Conservation (phyloP, 148 eudicot genomes). For the Heliosperma pusillum region DNA sequence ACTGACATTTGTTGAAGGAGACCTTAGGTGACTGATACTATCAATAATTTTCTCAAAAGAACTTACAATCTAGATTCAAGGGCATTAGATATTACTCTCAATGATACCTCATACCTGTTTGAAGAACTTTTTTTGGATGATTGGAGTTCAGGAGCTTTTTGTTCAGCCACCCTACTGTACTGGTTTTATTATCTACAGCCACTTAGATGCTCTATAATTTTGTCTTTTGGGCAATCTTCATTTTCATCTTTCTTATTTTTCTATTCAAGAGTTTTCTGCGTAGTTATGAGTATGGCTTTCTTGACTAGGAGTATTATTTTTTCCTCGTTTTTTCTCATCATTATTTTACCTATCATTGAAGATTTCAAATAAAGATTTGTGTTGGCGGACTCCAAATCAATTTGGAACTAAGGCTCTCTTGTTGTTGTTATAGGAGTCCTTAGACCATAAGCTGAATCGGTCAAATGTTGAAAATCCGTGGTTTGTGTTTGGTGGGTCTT, state of each 20-base stretch:
- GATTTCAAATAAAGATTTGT: conserved; percentile 6
- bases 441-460: conserved; percentile 61
- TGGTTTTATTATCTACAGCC: background rate
- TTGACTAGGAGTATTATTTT: background rate
- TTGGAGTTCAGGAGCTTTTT: background rate
- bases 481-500: conserved; percentile 94
- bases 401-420: conserved; percentile 39
- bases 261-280: conserved; percentile 26
- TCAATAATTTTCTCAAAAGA: too few species aligned
- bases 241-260: too few species aligned
- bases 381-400: too few species aligned
- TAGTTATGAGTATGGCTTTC: conserved; percentile 38
- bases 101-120: background rate
- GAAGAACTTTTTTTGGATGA: background rate
- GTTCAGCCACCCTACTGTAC: background rate
- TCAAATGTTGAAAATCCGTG: conserved; percentile 75
- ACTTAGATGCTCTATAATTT: background rate
- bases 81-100: background rate
- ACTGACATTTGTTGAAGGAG: too few species aligned
- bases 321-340: conserved; percentile 40
- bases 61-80: background rate
- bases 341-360: conserved; percentile 78
- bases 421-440: conserved; percentile 44
- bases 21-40: too few species aligned
- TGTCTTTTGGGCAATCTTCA: too few species aligned